phyloP scores from a whole-genome alignment of 805 yeast genomes.

The Millerozyma miso region DNA sequence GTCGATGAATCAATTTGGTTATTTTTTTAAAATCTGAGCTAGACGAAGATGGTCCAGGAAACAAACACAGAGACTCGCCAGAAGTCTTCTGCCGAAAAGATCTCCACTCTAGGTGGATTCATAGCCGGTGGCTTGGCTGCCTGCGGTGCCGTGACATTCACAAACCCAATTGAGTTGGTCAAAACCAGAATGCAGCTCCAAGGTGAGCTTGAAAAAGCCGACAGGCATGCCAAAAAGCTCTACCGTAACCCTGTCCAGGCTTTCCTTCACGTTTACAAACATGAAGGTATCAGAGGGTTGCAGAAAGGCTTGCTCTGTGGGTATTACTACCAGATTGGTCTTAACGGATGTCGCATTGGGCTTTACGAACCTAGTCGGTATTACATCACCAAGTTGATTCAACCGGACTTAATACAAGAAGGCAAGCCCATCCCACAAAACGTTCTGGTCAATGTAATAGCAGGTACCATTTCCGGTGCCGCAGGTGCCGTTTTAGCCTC shows the following conservation, averaged over 20 bases:
- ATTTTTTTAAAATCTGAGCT: not conserved
- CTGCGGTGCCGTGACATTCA: conserved; percentile 95
- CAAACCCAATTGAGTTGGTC: conserved; percentile 92
- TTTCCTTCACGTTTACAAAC: conserved; percentile 58
- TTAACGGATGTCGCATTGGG: conserved; percentile 93
- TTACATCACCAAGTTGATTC: conserved; percentile 49
- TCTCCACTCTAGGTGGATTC: conserved; percentile 73
- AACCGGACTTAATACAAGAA: conserved; percentile 47
- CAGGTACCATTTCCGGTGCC: conserved; percentile 83
- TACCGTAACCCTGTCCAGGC: conserved; percentile 90
- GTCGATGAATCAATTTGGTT: not conserved
- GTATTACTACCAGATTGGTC: conserved; percentile 81
- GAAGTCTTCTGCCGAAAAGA: conserved; percentile 41
- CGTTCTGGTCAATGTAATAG: conserved; percentile 58
- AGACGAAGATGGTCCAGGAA: not conserved
- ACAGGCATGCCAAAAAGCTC: conserved; percentile 43
- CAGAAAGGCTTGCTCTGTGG: conserved; percentile 91
- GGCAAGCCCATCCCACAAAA: conserved; percentile 29
- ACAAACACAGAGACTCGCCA: conserved; percentile 2
- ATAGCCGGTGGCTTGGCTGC: conserved; percentile 93
- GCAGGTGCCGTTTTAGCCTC: conserved; percentile 89
- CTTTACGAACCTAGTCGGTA: conserved; percentile 85
- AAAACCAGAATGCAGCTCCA: conserved; percentile 96
- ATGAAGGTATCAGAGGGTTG: conserved; percentile 83
- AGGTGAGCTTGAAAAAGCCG: conserved; percentile 71